Evolutionary conservation across 495 filamentous ascomycete species (phyloP), one percentile per base, ranked within the genome.

Genomic region (Hypomontagnella submonticulosa): DNA sequence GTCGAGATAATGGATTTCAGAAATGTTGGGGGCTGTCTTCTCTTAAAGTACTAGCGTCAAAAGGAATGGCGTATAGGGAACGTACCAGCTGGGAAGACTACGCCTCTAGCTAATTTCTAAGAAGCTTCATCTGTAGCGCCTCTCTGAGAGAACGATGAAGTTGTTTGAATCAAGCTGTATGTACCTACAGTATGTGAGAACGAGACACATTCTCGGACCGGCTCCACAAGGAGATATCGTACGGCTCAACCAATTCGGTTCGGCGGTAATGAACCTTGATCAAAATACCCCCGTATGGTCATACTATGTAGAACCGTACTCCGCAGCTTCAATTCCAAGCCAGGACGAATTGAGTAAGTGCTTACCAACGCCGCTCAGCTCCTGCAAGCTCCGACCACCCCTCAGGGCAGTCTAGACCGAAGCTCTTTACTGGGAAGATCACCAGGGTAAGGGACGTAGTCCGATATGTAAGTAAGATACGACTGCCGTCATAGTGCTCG

Each of bases 291-390:
- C 13, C 13, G 8, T 41, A 34, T 42, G 19, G 15, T 50, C 23
- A n/a, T n/a, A n/a, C n/a, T n/a, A n/a, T n/a, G 23, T 4, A 59
- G 36, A 41, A 4, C 34, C 13, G 10, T 11, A 37, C 4, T 38
- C 1, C 19, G 9, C n/a, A 19, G 16, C 42, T 27, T 48, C 12
- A 15, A 18, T 27, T 10, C 42, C 33, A 38, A 32, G 4, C 12
- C 11, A 57, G 5, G 15, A n/a, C 33, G 20, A n/a, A 41, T 59
- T 50, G 23, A 50, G 36, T 50, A 59, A 59, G 54, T 59, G 56
- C 43, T 59, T 49, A 59, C 56, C 19, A 50, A 59, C 44, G 43
- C 44, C 56, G 37, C 54, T 20, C 23, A 16, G 42, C 42, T 57
- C 40, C 42, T 47, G 13, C 18, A 30, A 47, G 32, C 19, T 19